These are phyloP conservation scores for Metschnikowia hibisci DNA, from an alignment of 805 yeast species.

Conservation along the genomic window DNA sequence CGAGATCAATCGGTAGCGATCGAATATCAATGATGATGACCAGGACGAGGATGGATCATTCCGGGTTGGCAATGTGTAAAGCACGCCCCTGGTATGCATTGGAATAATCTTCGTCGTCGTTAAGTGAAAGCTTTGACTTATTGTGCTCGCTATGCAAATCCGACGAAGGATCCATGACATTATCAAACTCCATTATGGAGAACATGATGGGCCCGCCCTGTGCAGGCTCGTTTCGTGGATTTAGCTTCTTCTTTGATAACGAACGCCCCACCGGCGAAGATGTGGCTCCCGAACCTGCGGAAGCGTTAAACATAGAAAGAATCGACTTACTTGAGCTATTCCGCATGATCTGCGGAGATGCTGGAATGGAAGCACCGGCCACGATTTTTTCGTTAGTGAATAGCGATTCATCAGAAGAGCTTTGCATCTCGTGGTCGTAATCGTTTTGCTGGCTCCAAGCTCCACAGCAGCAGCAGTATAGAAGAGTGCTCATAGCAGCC, in stretches of 20 bases:
- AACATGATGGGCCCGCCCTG: slow-evolving; percentile 25
- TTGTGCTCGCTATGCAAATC: slow-evolving; percentile 15
- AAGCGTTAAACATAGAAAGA: slow-evolving; percentile 22
- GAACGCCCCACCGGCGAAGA: slow-evolving; percentile 25
- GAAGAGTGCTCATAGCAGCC: slow-evolving; percentile 39
- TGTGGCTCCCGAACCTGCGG: slow-evolving; percentile 11
- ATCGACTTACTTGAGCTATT: slow-evolving; percentile 35
- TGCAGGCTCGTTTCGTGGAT: slow-evolving; percentile 16
- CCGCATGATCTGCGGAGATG: slow-evolving; percentile 24
- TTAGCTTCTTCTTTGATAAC: slow-evolving; percentile 29
- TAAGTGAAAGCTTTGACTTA: slow-evolving; percentile 15
- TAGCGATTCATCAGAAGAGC: slow-evolving; percentile 31
- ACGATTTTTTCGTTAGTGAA: slow-evolving; percentile 19
- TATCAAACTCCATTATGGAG: slow-evolving; percentile 27
- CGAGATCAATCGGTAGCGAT: too few species aligned
- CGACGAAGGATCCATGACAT: slow-evolving; percentile 14
- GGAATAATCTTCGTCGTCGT: slow-evolving; percentile 20
- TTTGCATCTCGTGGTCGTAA: slow-evolving; percentile 38
- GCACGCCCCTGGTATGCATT: slow-evolving; percentile 11
- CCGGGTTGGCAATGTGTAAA: slow-evolving; percentile 20
- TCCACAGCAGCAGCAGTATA: slow-evolving; percentile 38
- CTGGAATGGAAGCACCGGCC: slow-evolving; percentile 8
- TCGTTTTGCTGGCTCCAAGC: slow-evolving; percentile 20
- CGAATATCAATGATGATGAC: too few species aligned
- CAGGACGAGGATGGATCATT: not conserved